Percentiles rank a stretch among this genome's conserved stretches.
Conservation (phyloP, 2,329 filamentous ascomycete genomes). For the Ceratocystis colombiana region DNA sequence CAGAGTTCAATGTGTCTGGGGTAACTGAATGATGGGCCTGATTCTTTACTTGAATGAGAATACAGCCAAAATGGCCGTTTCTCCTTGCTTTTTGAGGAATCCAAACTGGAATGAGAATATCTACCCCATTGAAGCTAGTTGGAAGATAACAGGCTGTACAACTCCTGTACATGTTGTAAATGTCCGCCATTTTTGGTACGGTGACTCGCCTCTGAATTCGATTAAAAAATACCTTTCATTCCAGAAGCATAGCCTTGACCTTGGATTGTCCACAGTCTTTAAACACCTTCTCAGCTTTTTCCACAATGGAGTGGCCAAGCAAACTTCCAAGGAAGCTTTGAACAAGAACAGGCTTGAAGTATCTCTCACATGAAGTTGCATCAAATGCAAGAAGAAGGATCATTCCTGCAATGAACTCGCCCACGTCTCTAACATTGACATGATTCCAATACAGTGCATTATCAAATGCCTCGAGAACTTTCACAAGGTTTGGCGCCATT, state of each 20-base stretch:
- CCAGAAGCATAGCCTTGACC: not conserved
- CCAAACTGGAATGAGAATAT: too few species aligned
- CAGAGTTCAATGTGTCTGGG: too few species aligned
- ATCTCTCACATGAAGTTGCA: not conserved
- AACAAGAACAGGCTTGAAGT: not conserved
- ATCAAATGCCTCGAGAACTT: not conserved
- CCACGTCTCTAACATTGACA: not conserved
- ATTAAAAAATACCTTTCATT: not conserved
- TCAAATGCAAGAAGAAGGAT: not conserved
- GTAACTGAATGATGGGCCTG: not conserved
- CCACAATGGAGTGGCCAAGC: not conserved
- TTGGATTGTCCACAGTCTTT: not conserved
- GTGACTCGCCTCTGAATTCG: not conserved
- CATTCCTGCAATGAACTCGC: not conserved
- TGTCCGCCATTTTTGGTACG: too few species aligned
- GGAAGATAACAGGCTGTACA: too few species aligned
- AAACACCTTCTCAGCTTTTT: not conserved
- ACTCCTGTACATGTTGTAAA: too few species aligned
- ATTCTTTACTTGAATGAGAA: not conserved
- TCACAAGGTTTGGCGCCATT: not conserved
- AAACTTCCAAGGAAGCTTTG: not conserved
- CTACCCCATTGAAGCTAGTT: too few species aligned
- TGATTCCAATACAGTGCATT: not conserved
- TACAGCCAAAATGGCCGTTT: not conserved
- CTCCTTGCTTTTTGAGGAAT: fast-evolving